A percentile compares a stretch with the other conserved stretches of the same genome.
Evolutionary conservation across 345 rosid genomes (phyloP).

Genomic region (Populus alba): DNA sequence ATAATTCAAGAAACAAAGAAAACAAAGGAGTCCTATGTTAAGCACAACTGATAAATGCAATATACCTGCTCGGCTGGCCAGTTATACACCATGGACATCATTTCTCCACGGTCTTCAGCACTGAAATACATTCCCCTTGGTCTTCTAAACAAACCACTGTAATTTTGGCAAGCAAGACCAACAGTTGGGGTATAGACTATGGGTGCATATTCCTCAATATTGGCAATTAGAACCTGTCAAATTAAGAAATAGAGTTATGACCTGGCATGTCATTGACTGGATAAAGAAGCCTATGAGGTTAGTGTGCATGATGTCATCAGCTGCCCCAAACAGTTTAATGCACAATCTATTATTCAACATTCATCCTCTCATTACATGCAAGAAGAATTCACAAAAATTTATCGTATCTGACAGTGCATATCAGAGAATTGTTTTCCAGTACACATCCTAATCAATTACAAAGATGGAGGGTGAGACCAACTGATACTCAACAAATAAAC

Average conservation of each 20-base stretch:
- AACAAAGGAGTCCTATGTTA: constrained; percentile 6
- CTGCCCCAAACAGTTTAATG: background rate
- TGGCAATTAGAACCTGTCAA: constrained; percentile 76
- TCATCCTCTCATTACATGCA: background rate
- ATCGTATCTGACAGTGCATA: background rate
- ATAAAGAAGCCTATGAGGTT: background rate
- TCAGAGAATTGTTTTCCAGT: background rate
- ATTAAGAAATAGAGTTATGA: constrained; percentile 10
- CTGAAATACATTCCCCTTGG: constrained; percentile 99
- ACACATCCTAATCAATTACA: background rate
- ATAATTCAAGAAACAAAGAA: constrained; percentile 11
- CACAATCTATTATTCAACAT: background rate
- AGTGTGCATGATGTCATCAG: background rate
- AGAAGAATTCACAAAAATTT: background rate
- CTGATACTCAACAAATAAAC: background rate
- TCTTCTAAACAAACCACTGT: constrained; percentile 93
- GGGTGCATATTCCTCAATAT: constrained; percentile 96
- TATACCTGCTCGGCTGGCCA: constrained; percentile 98
- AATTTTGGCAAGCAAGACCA: constrained; percentile 95
- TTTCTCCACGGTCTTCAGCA: constrained; percentile 93
- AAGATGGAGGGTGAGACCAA: background rate
- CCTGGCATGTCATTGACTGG: background rate
- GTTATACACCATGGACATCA: constrained; percentile 99
- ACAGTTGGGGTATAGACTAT: constrained; percentile 95
- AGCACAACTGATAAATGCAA: constrained; percentile 10